Evolutionary conservation across 148 eudicot genomes (phyloP).

Genomic region (Linanthus parryae): DNA sequence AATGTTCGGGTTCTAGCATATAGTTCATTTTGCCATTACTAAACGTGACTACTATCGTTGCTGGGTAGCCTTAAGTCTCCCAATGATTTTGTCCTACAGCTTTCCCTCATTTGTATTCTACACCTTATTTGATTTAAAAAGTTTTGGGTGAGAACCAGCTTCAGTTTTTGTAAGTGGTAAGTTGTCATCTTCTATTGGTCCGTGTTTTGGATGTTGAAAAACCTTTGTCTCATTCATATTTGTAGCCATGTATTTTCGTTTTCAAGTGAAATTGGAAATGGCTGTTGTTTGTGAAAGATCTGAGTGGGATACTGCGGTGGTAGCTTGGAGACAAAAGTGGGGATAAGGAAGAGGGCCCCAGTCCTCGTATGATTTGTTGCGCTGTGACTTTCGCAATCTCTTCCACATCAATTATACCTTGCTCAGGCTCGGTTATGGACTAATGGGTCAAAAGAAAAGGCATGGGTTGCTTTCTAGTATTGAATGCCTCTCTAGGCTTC

Average conservation of each 20-base stretch:
- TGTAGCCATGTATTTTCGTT: background rate
- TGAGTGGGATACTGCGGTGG: constrained; percentile 46
- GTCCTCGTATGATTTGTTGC: constrained; percentile 63
- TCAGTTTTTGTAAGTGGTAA: too few species aligned
- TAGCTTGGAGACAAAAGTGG: constrained; percentile 15
- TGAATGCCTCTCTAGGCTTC: constrained; percentile 76
- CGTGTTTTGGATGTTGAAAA: too few species aligned
- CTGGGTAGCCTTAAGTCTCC: too few species aligned
- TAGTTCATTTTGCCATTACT: too few species aligned
- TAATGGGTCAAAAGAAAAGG: constrained; percentile 80
- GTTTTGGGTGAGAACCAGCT: too few species aligned
- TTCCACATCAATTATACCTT: constrained; percentile 39
- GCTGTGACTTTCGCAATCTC: constrained; percentile 81
- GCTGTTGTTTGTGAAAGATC: constrained; percentile 74
- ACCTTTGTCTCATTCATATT: too few species aligned
- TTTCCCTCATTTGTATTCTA: too few species aligned
- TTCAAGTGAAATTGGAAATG: constrained; percentile 44
- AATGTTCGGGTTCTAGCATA: too few species aligned
- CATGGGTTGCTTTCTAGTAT: constrained; percentile 79
- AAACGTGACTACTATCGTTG: too few species aligned
- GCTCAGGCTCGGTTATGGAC: constrained; percentile 32
- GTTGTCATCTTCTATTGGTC: too few species aligned
- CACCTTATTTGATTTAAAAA: too few species aligned
- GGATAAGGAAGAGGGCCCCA: constrained; percentile 65
- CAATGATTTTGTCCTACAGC: too few species aligned